Conservation (phyloP, 2,329 filamentous ascomycete genomes). For the Hypomyces perniciosus region DNA sequence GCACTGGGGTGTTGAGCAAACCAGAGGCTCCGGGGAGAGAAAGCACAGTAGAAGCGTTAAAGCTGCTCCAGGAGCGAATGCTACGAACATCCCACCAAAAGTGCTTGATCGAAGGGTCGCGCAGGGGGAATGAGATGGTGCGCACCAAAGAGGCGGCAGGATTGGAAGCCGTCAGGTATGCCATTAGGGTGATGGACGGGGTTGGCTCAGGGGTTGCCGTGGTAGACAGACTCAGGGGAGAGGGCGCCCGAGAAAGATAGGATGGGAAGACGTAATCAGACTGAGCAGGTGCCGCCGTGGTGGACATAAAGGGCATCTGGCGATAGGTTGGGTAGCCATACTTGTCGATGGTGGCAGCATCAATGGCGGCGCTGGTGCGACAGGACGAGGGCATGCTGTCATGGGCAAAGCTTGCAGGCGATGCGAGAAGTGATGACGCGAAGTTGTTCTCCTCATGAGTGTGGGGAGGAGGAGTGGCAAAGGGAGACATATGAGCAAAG, state of each 20-base stretch:
- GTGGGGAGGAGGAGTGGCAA: conserved; percentile 15
- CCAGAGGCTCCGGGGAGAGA: conserved; percentile 65
- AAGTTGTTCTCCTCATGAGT: conserved; percentile 17
- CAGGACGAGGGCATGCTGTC: conserved; percentile 34
- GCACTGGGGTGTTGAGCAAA: conserved; percentile 65
- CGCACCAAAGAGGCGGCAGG: conserved; percentile 77
- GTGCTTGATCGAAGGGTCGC: conserved; percentile 65
- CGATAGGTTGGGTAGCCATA: conserved; percentile 84
- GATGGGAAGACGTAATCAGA: conserved; percentile 38
- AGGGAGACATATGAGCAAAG: conserved; percentile 35
- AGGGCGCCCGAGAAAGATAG: conserved; percentile 42
- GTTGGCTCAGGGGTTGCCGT: conserved; percentile 35
- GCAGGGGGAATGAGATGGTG: conserved; percentile 63
- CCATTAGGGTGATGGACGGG: conserved; percentile 63
- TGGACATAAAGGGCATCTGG: conserved; percentile 52
- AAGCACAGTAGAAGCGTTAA: conserved; percentile 66
- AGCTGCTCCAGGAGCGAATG: conserved; percentile 74
- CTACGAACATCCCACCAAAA: conserved; percentile 97
- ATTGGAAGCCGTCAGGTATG: conserved; percentile 73
- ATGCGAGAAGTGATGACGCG: conserved; percentile 54
- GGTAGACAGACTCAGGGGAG: conserved; percentile 36
- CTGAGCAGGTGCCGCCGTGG: conserved; percentile 14
- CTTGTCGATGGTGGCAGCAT: conserved; percentile 58
- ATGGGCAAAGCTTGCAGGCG: conserved; percentile 53
- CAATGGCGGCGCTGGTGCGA: conserved; percentile 60